Evolutionary conservation across 306 rosid species (phyloP).

Genomic region (Sindora glabra): DNA sequence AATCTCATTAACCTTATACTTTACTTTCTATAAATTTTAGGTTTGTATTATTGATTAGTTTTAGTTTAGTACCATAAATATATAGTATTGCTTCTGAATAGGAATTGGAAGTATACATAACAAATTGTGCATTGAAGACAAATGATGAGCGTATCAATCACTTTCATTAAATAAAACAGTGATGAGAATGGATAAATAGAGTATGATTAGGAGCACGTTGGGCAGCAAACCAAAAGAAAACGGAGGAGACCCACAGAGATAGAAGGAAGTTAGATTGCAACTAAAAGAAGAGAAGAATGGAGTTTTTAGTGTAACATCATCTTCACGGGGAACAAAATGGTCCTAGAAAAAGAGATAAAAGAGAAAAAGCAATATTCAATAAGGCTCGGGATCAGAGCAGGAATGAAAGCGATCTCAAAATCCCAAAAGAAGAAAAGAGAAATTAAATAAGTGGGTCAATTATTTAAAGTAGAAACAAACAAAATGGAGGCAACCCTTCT

Average conservation of each 20-base stretch:
- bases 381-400: conserved; percentile 82
- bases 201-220: background rate
- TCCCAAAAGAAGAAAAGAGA: conserved; percentile 3
- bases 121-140: too few species aligned
- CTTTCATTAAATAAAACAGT: conserved; percentile 35
- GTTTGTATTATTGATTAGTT: too few species aligned
- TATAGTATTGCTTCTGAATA: too few species aligned
- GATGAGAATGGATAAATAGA: background rate
- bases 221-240: background rate
- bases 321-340: conserved; percentile 40
- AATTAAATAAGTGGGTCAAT: too few species aligned
- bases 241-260: background rate
- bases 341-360: conserved; percentile 43
- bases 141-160: conserved; percentile 8
- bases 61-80: too few species aligned
- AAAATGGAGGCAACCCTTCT: conserved; percentile 26
- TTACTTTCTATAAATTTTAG: too few species aligned
- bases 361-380: conserved; percentile 30
- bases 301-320: background rate
- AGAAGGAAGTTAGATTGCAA: background rate
- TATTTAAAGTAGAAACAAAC: conserved; percentile 37
- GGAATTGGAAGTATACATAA: too few species aligned
- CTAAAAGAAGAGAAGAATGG: background rate
- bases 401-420: conserved; percentile 33
- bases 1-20: too few species aligned